Evolutionary conservation across 208 protist genomes (phyloP).

Genomic region (Vickermania spadyakhi): DNA sequence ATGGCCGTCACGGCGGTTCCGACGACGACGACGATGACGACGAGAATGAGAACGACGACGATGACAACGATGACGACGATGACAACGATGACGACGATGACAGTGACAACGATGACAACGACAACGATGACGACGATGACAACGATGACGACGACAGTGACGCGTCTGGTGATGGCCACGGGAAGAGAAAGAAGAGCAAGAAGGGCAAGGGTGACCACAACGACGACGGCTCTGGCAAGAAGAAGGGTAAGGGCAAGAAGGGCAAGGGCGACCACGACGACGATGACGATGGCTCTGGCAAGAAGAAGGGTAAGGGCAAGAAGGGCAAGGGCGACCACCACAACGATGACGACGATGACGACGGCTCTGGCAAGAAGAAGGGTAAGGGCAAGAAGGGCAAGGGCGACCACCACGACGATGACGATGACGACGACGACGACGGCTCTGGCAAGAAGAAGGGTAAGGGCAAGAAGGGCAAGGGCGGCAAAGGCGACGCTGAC

Average conservation of each 20-base stretch:
- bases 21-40: slow-evolving; percentile 14
- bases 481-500: neutral
- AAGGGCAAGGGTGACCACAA: slow-evolving; percentile 1
- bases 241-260: slow-evolving; percentile 7
- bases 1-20: slow-evolving; percentile 8
- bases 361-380: neutral
- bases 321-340: neutral
- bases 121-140: slow-evolving; percentile 1
- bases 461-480: neutral
- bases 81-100: slow-evolving; percentile 7
- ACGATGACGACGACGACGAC: slow-evolving; percentile 5
- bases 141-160: slow-evolving; percentile 4
- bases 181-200: slow-evolving; percentile 4
- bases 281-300: slow-evolving; percentile 2
- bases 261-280: neutral
- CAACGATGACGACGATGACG: slow-evolving; percentile 1
- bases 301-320: slow-evolving; percentile 9
- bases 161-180: slow-evolving; percentile 3
- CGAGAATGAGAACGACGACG: neutral
- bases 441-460: neutral
- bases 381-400: slow-evolving; percentile 4
- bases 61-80: slow-evolving; percentile 2
- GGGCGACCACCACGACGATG: neutral
- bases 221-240: slow-evolving; percentile 1
- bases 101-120: slow-evolving; percentile 2